Evolutionary conservation across 2,329 filamentous ascomycete genomes (phyloP).

Genomic region (Fusarium secorum): DNA sequence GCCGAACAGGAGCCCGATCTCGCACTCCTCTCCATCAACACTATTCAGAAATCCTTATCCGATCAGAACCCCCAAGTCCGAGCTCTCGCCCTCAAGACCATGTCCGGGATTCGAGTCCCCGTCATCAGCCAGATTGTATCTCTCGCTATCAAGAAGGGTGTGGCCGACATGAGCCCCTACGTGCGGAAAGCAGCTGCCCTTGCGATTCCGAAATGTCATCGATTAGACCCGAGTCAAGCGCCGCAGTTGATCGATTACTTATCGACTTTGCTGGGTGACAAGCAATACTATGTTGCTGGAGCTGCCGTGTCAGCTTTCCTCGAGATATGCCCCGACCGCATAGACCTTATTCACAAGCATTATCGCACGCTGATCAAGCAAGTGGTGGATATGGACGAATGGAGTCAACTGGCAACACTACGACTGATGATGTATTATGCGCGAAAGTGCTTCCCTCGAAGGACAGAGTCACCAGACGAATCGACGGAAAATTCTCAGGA

Average conservation of each 20-base stretch:
- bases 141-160: slow-evolving; percentile 92
- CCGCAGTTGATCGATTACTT: slow-evolving; percentile 88
- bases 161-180: slow-evolving; percentile 91
- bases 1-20: slow-evolving; percentile 96
- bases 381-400: slow-evolving; percentile 98
- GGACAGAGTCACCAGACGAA: slow-evolving; percentile 64
- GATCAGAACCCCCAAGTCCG: slow-evolving; percentile 91
- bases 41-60: slow-evolving; percentile 96
- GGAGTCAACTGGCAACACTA: slow-evolving; percentile 88
- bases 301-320: slow-evolving; percentile 89
- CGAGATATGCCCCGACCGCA: slow-evolving; percentile 85
- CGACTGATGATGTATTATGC: slow-evolving; percentile 85
- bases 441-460: slow-evolving; percentile 83
- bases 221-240: slow-evolving; percentile 83
- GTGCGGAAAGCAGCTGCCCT: slow-evolving; percentile 93
- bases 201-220: slow-evolving; percentile 95
- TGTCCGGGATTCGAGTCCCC: slow-evolving; percentile 96
- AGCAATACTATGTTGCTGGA: slow-evolving; percentile 95
- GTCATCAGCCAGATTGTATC: slow-evolving; percentile 98
- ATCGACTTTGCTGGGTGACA: slow-evolving; percentile 80
- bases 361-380: slow-evolving; percentile 88
- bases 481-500: slow-evolving; percentile 43
- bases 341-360: slow-evolving; percentile 90
- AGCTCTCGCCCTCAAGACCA: slow-evolving; percentile 91
- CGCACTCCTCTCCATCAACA: slow-evolving; percentile 95